Percentiles rank a stretch among this genome's conserved stretches.
Conservation (phyloP, 2,329 filamentous ascomycete genomes). For the Zasmidium angulare region DNA sequence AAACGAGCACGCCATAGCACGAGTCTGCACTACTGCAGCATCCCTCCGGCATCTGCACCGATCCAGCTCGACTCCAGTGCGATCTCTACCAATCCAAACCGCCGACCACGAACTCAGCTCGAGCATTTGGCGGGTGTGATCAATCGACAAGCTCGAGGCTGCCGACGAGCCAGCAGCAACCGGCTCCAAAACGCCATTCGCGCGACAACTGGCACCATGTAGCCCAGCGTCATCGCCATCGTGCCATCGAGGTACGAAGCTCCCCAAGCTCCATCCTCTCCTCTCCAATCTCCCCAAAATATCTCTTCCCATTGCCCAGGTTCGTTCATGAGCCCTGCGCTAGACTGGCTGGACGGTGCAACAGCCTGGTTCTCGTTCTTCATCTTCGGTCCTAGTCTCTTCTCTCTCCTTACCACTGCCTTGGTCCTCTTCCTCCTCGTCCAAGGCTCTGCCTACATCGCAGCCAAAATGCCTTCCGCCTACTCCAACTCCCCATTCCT, state of each 20-base stretch:
- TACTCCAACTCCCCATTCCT: constrained; percentile 26
- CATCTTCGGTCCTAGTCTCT: constrained; percentile 5
- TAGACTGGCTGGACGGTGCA: neutral
- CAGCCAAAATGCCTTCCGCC: constrained; percentile 25
- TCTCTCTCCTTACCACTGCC: constrained; percentile 11
- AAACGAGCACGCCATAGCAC: neutral
- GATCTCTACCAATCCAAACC: neutral
- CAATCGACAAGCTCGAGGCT: neutral
- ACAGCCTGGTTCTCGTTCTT: constrained; percentile 11
- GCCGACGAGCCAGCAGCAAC: neutral
- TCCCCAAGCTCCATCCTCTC: neutral
- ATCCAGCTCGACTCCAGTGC: neutral
- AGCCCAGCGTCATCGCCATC: neutral
- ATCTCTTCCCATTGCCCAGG: neutral
- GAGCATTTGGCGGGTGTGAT: neutral
- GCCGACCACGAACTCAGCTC: neutral
- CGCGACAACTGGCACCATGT: neutral
- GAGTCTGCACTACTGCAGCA: neutral
- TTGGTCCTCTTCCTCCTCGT: constrained; percentile 10
- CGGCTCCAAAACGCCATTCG: neutral
- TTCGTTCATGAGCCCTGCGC: neutral
- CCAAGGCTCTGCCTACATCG: constrained; percentile 6
- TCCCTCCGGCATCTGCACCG: neutral
- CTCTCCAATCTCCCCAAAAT: neutral
- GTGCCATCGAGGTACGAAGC: too few species aligned